A percentile compares a stretch with the other conserved stretches of the same genome.
These are phyloP conservation scores for Phaeosphaeriaceae sp. DNA, from an alignment of 2,329 filamentous ascomycete genomes.

Conservation along the genomic window DNA sequence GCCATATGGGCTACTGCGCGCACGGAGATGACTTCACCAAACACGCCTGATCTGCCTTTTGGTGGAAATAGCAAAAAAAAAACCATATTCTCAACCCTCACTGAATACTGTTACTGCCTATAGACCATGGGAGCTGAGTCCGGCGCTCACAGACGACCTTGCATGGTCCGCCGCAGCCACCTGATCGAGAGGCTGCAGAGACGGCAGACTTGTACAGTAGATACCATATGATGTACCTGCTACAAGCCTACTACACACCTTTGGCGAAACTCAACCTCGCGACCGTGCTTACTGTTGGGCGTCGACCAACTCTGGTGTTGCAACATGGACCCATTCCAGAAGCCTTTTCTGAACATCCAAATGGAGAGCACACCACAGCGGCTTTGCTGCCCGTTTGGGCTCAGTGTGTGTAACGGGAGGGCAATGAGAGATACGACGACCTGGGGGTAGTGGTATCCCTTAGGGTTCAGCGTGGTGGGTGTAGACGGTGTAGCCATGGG, in stretches of 20 bases:
- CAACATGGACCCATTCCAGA: constrained; percentile 42
- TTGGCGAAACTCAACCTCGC: constrained; percentile 22
- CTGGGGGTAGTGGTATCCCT: constrained; percentile 32
- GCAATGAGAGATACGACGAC: constrained; percentile 23
- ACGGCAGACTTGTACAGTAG: background rate
- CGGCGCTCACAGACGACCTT: constrained; percentile 32
- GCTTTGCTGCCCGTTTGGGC: constrained; percentile 42
- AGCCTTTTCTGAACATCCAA: constrained; percentile 37
- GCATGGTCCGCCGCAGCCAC: constrained; percentile 26
- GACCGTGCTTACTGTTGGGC: constrained; percentile 31
- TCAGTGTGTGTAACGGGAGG: constrained; percentile 25
- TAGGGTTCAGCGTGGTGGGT: constrained; percentile 34
- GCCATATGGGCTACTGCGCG: constrained; percentile 34
- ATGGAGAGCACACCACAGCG: constrained; percentile 40
- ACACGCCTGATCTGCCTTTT: constrained; percentile 35
- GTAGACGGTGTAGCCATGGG: constrained; percentile 42
- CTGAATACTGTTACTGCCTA: constrained; percentile 14
- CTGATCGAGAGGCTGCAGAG: constrained; percentile 22
- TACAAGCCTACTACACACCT: constrained; percentile 16
- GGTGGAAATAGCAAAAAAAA: constrained; percentile 40
- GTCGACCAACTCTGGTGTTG: constrained; percentile 31
- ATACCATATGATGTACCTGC: no score
- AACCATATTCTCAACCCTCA: constrained; percentile 22
- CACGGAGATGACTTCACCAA: constrained; percentile 43
- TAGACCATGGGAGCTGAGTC: constrained; percentile 40